phyloP scores from a whole-genome alignment of 176 grass and related monocot species.

The Rhynchospora tenuis region DNA sequence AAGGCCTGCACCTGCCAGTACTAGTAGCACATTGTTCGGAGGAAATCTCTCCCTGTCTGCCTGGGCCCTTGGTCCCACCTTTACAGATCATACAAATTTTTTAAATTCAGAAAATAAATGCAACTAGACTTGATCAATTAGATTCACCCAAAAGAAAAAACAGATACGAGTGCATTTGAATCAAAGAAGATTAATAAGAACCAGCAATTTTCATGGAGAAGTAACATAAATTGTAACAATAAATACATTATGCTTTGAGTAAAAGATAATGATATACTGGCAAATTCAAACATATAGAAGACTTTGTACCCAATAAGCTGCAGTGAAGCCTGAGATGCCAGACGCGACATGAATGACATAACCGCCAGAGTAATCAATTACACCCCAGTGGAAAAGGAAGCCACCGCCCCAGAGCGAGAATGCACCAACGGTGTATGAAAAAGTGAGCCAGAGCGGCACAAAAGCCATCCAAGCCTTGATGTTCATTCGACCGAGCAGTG shows the following conservation, averaged over 20 bases:
- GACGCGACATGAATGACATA: constrained; percentile 77
- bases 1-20: constrained; percentile 57
- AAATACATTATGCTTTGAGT: background rate
- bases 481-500: constrained; percentile 58
- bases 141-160: background rate
- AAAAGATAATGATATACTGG: background rate
- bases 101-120: background rate
- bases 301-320: constrained; percentile 47
- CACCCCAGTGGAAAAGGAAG: constrained; percentile 64
- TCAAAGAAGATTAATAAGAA: background rate
- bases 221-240: background rate
- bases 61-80: constrained; percentile 40
- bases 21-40: constrained; percentile 79
- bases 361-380: constrained; percentile 71
- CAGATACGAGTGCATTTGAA: background rate
- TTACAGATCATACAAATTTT: background rate
- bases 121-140: background rate
- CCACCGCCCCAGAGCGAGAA: constrained; percentile 77
- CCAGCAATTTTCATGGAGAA: background rate
- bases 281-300: background rate
- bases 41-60: constrained; percentile 64
- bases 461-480: constrained; percentile 74
- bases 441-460: constrained; percentile 76
- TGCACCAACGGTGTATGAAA: constrained; percentile 81
- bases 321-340: constrained; percentile 48